phyloP scores from a whole-genome alignment of 2,329 filamentous ascomycete genomes.

The Aspergillus pseudotamarii region DNA sequence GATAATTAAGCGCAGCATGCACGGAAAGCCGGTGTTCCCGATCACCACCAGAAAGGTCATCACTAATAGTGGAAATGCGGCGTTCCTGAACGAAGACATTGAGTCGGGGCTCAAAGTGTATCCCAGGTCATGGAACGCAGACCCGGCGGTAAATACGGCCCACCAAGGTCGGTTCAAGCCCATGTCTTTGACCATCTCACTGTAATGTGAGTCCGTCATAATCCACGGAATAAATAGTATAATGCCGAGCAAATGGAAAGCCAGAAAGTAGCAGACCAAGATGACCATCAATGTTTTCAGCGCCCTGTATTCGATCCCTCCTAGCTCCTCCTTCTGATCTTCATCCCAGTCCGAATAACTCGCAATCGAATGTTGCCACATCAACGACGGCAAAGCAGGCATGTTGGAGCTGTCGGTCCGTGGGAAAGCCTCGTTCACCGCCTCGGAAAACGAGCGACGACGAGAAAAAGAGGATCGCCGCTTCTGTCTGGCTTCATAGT shows the following conservation, averaged over 20 bases:
- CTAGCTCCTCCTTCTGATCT: slow-evolving; percentile 87
- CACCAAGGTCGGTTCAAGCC: slow-evolving; percentile 76
- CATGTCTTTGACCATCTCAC: slow-evolving; percentile 59
- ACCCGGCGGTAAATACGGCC: slow-evolving; percentile 81
- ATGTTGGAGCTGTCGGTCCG: neutral
- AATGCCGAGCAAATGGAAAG: slow-evolving; percentile 75
- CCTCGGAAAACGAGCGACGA: slow-evolving; percentile 25
- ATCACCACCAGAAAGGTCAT: slow-evolving; percentile 86
- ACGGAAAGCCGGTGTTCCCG: slow-evolving; percentile 90
- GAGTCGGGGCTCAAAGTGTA: slow-evolving; percentile 88
- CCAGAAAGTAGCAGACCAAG: slow-evolving; percentile 74
- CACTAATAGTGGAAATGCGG: slow-evolving; percentile 71
- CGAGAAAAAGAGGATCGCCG: slow-evolving; percentile 25
- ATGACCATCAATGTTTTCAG: slow-evolving; percentile 79
- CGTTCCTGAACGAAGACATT: slow-evolving; percentile 82
- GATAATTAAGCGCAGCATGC: slow-evolving; percentile 89
- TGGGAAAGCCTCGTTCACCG: slow-evolving; percentile 3
- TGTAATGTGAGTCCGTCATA: slow-evolving; percentile 61
- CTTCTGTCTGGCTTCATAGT: slow-evolving; percentile 16
- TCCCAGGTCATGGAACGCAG: slow-evolving; percentile 88
- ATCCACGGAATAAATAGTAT: slow-evolving; percentile 79
- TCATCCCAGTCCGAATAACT: slow-evolving; percentile 89
- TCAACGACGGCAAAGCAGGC: slow-evolving; percentile 77
- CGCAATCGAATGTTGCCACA: slow-evolving; percentile 84
- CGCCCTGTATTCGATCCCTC: slow-evolving; percentile 90